Base-by-base conservation (phyloP, 495 filamentous ascomycete species). In the Trichoderma gamsii region DNA sequence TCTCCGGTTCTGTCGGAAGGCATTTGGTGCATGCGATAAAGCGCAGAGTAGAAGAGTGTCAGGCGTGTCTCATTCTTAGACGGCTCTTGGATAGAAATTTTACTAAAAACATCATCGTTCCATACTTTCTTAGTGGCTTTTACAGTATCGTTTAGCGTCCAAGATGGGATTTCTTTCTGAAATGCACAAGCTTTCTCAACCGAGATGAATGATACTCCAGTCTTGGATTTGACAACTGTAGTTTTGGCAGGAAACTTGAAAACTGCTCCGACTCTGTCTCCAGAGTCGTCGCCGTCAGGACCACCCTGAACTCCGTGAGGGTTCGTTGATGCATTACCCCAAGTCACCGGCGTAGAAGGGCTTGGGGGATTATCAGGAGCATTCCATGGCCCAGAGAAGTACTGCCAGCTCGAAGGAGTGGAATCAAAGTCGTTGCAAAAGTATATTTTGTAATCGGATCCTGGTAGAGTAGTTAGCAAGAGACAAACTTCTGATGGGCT, bases 171-270 rank as follows among this genome's bases (percentile, higher is more conserved):
- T 72, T 92, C 86, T 5, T 70, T 68, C 13, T 87, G 73, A 15
- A 88, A 79, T 68, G 74, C 51, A 73, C 89, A 91, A 8, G 89
- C 89, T 68, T 87, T 81, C 27, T 77, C 77, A 0, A 81, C 71
- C 12, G 88, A 90, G 11, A 91, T 85, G 77, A 87, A 91, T 13
- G 88, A 91, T 25, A 91, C 85, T 1, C 89, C 89, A 8, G 91
- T 88, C 16, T 85, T 81, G 15, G 88, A 90, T 12, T 78, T 82
- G 7, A 92, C 78, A 32, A 27, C 41, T n/a, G 18, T 18, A 21
- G 72, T 71, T n/a, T 71, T 71, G 27, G 68, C 67, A 21, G 75
- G 63, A 41, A 82, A 84, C 2, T 72, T 78, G 66, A 82, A 79
- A 9, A 82, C 71, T 2, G 79, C 82, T 0, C 82, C 81, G 8